Base-by-base conservation (phyloP, 768 basidiomycete species). In the Suillus tomentosus region DNA sequence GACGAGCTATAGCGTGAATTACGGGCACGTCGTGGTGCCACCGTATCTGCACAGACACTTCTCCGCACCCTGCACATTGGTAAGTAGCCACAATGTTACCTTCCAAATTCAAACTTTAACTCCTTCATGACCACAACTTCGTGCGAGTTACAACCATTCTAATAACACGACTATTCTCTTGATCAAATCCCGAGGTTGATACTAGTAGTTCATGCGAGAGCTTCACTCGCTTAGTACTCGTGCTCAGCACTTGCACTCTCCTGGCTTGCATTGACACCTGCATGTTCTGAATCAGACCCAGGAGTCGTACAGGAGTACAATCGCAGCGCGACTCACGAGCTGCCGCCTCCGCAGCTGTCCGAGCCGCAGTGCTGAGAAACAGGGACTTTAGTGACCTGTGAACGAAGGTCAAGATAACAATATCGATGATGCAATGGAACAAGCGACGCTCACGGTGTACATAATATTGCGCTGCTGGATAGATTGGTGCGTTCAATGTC, bases 241-340 rank as follows among this genome's bases (percentile, higher is more conserved):
- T 24, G 13, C n/a, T 47, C 45, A 47, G 45, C n/a, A 51, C 14
- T 51, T 51, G 24, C 50, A 27, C 50, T 24, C 50, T 51, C 50
- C 50, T 8, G 50, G 50, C 50, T 51, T 51, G 50, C 50, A 51
- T 27, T 51, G 22, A 24, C 50, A 51, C 24, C 50, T 51, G 50
- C 14, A 15, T 24, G 8, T 51, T 27, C 50, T 15, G 24, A 27
- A 15, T 51, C 48, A 24, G 48, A 24, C 48, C 22, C 22, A 50
- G 14, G 24, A 24, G 11, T 27, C 14, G 5, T 22, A 15, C 24
- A 51, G 27, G 48, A 51, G 24, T 2, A 51, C 5, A 51, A 27
- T 8, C 13, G 2, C 11, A 51, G 8, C 14, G 3, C 15, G 24
- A 51, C 50, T 51, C 15, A 51, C 50, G 24, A 51, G 24, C 14